phyloP scores from a whole-genome alignment of 257 asterid species.

The Solanum etuberosum region DNA sequence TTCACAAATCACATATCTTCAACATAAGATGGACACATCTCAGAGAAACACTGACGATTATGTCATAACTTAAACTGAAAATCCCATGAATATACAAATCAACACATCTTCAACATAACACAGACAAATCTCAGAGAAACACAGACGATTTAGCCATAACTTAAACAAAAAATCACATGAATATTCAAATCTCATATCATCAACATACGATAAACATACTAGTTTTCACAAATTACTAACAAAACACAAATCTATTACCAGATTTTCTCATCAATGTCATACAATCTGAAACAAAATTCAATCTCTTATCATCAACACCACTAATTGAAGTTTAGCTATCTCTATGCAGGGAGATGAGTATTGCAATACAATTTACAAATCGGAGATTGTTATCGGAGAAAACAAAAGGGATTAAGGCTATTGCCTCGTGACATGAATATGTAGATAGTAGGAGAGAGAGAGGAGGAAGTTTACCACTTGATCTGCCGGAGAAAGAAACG shows the following conservation, averaged over 20 bases:
- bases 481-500: no score
- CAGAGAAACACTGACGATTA: not conserved
- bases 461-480: no score
- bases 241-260: not conserved
- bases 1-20: not conserved
- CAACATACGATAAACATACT: no score
- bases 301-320: not conserved
- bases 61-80: not conserved
- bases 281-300: not conserved
- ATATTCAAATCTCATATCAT: not conserved
- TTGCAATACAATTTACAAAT: no score
- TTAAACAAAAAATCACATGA: not conserved
- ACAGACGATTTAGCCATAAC: not conserved
- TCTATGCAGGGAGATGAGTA: no score
- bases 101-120: not conserved
- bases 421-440: no score
- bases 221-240: not conserved
- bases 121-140: not conserved
- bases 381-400: no score
- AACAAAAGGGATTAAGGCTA: no score
- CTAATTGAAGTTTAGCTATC: no score
- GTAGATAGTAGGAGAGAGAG: no score
- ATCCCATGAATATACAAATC: not conserved
- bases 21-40: not conserved
- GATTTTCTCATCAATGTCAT: not conserved